Evolutionary conservation across 75 land plant genomes (phyloP).

Genomic region (Isoetes taiwanensis): DNA sequence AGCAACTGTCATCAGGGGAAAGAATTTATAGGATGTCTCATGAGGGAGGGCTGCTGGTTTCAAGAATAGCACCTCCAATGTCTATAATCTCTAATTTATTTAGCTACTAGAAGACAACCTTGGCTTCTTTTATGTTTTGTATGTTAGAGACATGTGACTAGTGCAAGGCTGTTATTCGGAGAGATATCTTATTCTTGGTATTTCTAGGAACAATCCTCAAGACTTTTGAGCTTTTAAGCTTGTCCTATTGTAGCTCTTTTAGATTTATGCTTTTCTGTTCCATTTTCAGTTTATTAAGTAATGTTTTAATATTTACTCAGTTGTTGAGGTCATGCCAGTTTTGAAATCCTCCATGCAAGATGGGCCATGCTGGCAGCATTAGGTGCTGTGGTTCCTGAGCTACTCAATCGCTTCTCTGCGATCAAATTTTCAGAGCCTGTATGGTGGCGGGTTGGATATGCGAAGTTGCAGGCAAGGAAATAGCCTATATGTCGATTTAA

Average conservation of each 20-base stretch:
- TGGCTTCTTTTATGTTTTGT: too few relatives aligned
- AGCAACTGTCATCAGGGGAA: too few relatives aligned
- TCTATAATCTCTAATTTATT: too few relatives aligned
- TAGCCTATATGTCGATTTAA: not conserved
- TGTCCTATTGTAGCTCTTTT: not conserved
- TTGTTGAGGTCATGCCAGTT: slow-evolving; percentile 35
- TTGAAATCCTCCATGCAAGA: slow-evolving; percentile 90
- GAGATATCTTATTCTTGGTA: too few relatives aligned
- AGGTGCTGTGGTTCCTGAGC: slow-evolving; percentile 82
- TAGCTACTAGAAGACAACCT: too few relatives aligned
- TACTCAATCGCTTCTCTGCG: slow-evolving; percentile 42
- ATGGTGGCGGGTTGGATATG: slow-evolving; percentile 96
- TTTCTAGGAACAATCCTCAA: too few relatives aligned
- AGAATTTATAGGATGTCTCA: too few relatives aligned
- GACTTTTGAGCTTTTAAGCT: slow-evolving; percentile 7
- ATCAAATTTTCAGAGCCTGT: slow-evolving; percentile 79
- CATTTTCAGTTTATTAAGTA: not conserved
- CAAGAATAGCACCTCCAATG: too few relatives aligned
- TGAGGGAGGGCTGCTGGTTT: too few relatives aligned
- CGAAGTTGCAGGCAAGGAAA: slow-evolving; percentile 69
- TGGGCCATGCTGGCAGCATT: slow-evolving; percentile 98
- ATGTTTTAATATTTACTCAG: not conserved
- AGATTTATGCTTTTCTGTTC: too few relatives aligned
- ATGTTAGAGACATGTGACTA: too few relatives aligned
- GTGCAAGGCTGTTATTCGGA: too few relatives aligned